Evolutionary conservation across 805 yeast genomes (phyloP), one percentile per base, ranked within the genome.

Genomic region (Zygosaccharomyces siamensis): DNA sequence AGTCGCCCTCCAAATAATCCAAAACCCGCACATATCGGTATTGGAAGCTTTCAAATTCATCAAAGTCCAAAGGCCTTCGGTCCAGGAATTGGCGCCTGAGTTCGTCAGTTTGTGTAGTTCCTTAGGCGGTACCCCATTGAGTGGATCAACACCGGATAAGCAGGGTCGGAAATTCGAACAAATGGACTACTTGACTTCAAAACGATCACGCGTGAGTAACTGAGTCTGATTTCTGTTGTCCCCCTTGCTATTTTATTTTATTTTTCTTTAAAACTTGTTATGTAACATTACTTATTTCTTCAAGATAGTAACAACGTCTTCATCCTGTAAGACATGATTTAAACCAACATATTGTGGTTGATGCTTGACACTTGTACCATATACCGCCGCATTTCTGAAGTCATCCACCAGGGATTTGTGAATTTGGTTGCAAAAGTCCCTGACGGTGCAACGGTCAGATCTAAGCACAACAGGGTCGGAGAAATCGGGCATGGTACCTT

Each of bases 271-370:
- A 32, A 45, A 18, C 14, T 16, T 26, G 27, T 36, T 39, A 39
- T 39, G 42, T 26, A 27, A 38, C 39, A 23, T 18, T 35, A 28
- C 32, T 57, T 55, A 70, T 66, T 87, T 84, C 73, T 90, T 90
- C 71, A 90, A 77, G 59, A 90, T 88, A 16, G 99, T 92, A 45
- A 93, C 95, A 28, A 93, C 99, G 70, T 93, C 99, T 71, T 93
- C 99, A 70, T 93, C 99, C 70, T 84, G 86, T 59, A 93, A 74
- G 10, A 68, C 74, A 72, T 93, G 99, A 41, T 77, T 69, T 57
- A 93, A 75, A 26, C 99, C 99, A 41, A 92, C 98, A 57, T 84
- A 81, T 72, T 93, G 99, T 12, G 98, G 98, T 70, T 92, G 97
- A 68, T 93, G 99, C 73, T 93, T 93, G 46, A 92, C 98, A 66